Percentiles rank a stretch among this genome's conserved stretches.
phyloP scores from a whole-genome alignment of 2,329 filamentous ascomycete species.

The Fusarium longipes region DNA sequence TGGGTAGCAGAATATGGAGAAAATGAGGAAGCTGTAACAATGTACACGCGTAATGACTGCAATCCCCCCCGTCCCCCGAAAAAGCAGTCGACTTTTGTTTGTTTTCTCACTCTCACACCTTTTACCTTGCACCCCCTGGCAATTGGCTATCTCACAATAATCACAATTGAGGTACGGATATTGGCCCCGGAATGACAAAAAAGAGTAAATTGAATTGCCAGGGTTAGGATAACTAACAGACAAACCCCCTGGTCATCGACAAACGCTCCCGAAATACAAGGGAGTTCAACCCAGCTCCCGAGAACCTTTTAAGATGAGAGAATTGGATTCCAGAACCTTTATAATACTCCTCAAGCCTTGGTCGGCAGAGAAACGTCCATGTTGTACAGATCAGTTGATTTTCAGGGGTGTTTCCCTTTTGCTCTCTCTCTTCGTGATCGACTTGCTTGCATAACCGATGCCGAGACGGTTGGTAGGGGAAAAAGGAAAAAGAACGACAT shows the following conservation, averaged over 20 bases:
- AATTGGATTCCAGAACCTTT: neutral
- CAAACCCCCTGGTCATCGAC: neutral
- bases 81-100: slow-evolving; percentile 20
- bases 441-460: slow-evolving; percentile 36
- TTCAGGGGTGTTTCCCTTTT: slow-evolving; percentile 21
- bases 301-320: slow-evolving; percentile 12
- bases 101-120: slow-evolving; percentile 12
- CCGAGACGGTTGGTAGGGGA: slow-evolving; percentile 28
- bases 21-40: slow-evolving; percentile 14
- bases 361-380: neutral
- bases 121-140: neutral
- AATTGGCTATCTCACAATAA: slow-evolving; percentile 16
- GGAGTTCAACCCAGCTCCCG: slow-evolving; percentile 13
- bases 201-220: slow-evolving; percentile 28
- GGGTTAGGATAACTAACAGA: slow-evolving; percentile 4
- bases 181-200: slow-evolving; percentile 1
- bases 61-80: slow-evolving; percentile 34
- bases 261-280: slow-evolving; percentile 38
- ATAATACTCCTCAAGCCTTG: neutral
- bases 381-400: slow-evolving; percentile 5
- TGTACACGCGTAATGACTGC: slow-evolving; percentile 27
- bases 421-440: slow-evolving; percentile 20
- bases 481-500: neutral
- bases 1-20: slow-evolving; percentile 8
- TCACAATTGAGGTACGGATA: slow-evolving; percentile 13